A percentile compares a stretch with the other conserved stretches of the same genome.
Evolutionary conservation across 2,329 filamentous ascomycete species (phyloP).

Genomic region (Magnaporthiopsis incrustans): DNA sequence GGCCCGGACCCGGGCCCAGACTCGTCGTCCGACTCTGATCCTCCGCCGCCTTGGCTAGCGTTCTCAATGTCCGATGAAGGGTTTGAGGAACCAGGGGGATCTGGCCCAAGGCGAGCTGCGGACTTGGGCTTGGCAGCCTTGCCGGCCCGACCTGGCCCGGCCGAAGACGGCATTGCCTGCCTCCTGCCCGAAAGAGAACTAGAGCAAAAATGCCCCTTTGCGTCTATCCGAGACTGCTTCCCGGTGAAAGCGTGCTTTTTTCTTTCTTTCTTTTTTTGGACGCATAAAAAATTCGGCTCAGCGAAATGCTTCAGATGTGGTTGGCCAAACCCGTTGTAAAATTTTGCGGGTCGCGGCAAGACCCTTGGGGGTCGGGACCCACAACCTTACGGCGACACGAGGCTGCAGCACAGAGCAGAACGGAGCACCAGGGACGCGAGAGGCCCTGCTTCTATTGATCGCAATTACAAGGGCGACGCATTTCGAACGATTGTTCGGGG

Average conservation of each 20-base stretch:
- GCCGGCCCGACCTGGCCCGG: neutral
- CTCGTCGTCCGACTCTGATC: neutral
- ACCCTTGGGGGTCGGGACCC: neutral
- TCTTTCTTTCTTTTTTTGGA: neutral
- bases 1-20: neutral
- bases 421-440: too few species aligned
- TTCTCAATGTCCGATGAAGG: neutral
- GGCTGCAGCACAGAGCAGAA: neutral
- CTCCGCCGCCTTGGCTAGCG: neutral
- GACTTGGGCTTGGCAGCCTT: conserved; percentile 2
- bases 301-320: neutral
- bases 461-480: neutral
- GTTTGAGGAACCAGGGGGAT: neutral
- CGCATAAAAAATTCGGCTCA: neutral
- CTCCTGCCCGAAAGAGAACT: neutral
- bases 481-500: neutral
- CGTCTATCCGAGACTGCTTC: neutral
- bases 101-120: conserved; percentile 4
- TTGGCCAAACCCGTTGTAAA: too few species aligned
- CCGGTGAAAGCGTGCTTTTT: too few species aligned
- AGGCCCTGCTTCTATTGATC: neutral
- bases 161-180: neutral
- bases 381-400: neutral
- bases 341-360: neutral
- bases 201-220: neutral